phyloP scores from a whole-genome alignment of 176 grass and related monocot species.

The Aegilops longissima region DNA sequence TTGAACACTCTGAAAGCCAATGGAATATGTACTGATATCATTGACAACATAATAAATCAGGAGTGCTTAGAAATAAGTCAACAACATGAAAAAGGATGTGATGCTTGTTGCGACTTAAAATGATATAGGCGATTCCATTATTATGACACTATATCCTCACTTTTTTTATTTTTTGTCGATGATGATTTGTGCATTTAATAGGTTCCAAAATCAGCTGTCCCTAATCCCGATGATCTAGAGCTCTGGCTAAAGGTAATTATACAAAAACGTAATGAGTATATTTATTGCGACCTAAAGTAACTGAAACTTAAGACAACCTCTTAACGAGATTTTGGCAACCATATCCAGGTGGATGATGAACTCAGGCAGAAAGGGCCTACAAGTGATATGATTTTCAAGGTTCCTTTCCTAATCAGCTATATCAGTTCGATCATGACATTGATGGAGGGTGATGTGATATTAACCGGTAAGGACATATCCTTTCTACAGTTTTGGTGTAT shows the following conservation, averaged over 20 bases:
- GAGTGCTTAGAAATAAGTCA: background rate
- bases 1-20: background rate
- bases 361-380: slow-evolving; percentile 85
- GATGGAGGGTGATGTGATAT: slow-evolving; percentile 93
- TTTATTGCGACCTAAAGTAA: background rate
- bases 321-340: slow-evolving; percentile 10
- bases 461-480: slow-evolving; percentile 58
- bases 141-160: background rate
- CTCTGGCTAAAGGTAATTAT: slow-evolving; percentile 89
- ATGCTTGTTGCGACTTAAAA: background rate
- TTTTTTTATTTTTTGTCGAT: background rate
- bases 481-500: background rate
- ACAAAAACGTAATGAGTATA: background rate
- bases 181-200: slow-evolving; percentile 31
- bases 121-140: background rate
- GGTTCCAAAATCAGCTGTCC: slow-evolving; percentile 77
- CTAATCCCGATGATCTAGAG: slow-evolving; percentile 82
- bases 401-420: slow-evolving; percentile 92
- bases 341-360: slow-evolving; percentile 79
- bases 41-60: background rate
- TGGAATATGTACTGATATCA: slow-evolving; percentile 2
- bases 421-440: slow-evolving; percentile 94
- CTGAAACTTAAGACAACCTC: background rate
- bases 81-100: background rate
- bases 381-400: slow-evolving; percentile 93